Base-by-base conservation (phyloP, 306 rosid species). In the Echinosophora koreensis region DNA sequence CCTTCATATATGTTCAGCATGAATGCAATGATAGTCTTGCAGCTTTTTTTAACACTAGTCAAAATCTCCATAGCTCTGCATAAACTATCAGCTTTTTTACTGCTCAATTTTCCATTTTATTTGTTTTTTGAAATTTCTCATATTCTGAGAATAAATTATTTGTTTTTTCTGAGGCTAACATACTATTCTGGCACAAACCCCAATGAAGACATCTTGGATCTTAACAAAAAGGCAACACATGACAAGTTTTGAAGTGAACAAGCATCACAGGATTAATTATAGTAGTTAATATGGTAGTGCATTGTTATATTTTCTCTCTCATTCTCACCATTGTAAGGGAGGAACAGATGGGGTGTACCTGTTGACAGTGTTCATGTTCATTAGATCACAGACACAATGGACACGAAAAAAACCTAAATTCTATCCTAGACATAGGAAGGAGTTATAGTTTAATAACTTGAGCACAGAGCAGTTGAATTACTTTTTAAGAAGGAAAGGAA, bases 41-140 rank as follows among this genome's bases (percentile, higher is more conserved):
- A 60, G 37, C 70, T 66, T 59, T 58, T 39, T 39, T 44, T 16
- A 51, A 34, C 27, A 17, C 38, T 46, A 63, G 3, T 62, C 65
- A 41, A 44, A 68, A 49, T 66, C 67, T 73, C 58, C 59, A 64
- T 68, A 62, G 47, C 28, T 72, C 68, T 73, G 77, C 66, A 56
- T 77, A 55, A 57, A 37, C 32, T 8, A 5, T 65, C 54, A 13
- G 50, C 42, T 50, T 47, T 55, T 32, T 32, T 51, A 62, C 42
- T 68, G 50, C 77, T 66, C 39, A 75, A 44, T 60, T 80, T 57
- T 10, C 39, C 49, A 32, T 55, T 62, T 62, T 52, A 12, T 74
- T 73, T 60, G 38, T 15, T 83, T 54, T 61, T 15, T n/a, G 17
- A 74, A 74, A 50, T 68, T 79, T 54, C 6, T 74, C 35, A 34